Evolutionary conservation across 495 filamentous ascomycete species (phyloP).

Genomic region (Neurospora sp.): DNA sequence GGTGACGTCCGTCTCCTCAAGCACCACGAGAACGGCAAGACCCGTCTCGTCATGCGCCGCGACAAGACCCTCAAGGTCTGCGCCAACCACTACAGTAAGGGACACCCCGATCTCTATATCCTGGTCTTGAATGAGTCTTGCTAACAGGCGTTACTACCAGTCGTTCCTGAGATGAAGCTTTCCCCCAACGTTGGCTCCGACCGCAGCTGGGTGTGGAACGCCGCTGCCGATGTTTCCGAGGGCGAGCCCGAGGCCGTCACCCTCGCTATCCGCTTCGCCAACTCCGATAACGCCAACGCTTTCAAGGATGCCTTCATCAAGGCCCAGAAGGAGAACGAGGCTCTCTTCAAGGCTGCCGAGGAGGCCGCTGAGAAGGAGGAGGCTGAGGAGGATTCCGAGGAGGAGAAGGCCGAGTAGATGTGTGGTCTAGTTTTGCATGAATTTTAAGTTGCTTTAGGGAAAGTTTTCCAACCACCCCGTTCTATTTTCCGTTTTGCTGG

Average conservation of each 20-base stretch:
- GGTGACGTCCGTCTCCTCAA: constrained; percentile 94
- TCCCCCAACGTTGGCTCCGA: constrained; percentile 95
- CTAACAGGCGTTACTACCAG: constrained; percentile 33
- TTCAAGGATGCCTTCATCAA: constrained; percentile 99
- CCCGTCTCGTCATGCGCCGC: constrained; percentile 92
- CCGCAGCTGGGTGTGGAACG: constrained; percentile 99
- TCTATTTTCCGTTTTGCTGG: not conserved
- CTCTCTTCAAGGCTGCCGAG: constrained; percentile 55
- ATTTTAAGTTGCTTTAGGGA: not conserved
- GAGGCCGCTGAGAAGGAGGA: constrained; percentile 16
- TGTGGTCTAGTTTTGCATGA: not conserved
- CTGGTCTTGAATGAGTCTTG: not conserved
- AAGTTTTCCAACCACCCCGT: not conserved
- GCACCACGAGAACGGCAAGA: constrained; percentile 98
- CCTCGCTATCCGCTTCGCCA: constrained; percentile 94
- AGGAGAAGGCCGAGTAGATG: constrained; percentile 15
- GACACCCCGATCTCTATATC: too few relatives aligned
- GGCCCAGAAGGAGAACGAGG: constrained; percentile 94
- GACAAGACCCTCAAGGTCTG: constrained; percentile 99
- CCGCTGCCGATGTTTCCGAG: constrained; percentile 93
- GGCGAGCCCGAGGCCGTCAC: constrained; percentile 95
- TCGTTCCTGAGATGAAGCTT: constrained; percentile 98
- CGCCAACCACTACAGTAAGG: constrained; percentile 99
- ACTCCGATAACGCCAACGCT: constrained; percentile 92
- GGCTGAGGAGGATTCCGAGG: constrained; percentile 15